Conservation (phyloP, 192 early-diverging fungal species). For the Coemansia sp. region DNA sequence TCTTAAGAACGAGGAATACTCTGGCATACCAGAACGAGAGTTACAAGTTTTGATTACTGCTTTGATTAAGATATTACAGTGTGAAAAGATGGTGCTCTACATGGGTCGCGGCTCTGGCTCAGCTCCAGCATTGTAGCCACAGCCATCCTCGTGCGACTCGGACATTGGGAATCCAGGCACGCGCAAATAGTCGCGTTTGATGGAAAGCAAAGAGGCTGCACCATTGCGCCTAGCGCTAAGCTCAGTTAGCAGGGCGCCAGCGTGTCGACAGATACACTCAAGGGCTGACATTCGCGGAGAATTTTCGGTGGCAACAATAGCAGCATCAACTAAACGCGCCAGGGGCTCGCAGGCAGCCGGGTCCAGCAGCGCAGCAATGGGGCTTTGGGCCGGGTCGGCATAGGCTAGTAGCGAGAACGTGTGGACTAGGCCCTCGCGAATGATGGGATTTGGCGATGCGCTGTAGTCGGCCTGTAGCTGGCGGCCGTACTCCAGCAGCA, state of each 20-base stretch:
- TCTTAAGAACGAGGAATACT: background rate
- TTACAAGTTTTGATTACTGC: too few species aligned
- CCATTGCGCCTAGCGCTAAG: slow-evolving; percentile 39
- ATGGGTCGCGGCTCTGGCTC: background rate
- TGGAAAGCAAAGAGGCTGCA: slow-evolving; percentile 45
- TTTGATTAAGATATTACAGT: background rate
- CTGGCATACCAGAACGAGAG: background rate
- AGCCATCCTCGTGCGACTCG: background rate
- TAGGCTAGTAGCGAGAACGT: slow-evolving; percentile 76
- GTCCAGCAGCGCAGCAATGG: slow-evolving; percentile 57
- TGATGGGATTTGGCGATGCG: slow-evolving; percentile 32
- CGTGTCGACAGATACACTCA: slow-evolving; percentile 53
- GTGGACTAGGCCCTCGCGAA: slow-evolving; percentile 57
- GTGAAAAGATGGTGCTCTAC: background rate
- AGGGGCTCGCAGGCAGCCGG: slow-evolving; percentile 57
- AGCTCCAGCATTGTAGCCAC: background rate
- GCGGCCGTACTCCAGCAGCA: slow-evolving; percentile 55
- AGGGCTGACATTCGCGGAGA: slow-evolving; percentile 59
- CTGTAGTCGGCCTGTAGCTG: slow-evolving; percentile 60
- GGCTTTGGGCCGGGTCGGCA: slow-evolving; percentile 56
- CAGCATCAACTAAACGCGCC: slow-evolving; percentile 67
- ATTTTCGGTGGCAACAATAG: slow-evolving; percentile 63
- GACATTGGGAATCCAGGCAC: background rate
- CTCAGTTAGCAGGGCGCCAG: slow-evolving; percentile 40
- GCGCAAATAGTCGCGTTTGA: slow-evolving; percentile 41